Evolutionary conservation across 129 eudicot species (phyloP), one percentile per base, ranked within the genome.

Genomic region (Helichrysum umbraculigerum): DNA sequence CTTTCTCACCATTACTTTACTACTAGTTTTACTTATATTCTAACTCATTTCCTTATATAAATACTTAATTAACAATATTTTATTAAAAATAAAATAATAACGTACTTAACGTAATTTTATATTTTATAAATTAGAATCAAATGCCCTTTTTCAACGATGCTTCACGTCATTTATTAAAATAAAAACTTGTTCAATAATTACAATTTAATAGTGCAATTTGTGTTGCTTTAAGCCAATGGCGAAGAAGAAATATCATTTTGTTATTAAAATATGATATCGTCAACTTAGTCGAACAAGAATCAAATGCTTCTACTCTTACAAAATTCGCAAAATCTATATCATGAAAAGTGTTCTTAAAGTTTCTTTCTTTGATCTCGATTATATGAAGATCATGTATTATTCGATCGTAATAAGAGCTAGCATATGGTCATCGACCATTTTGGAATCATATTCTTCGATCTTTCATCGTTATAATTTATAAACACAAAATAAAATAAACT

Each of bases 1-100:
- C 83, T 79, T 73, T 72, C 66, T 51, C 68, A 52, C 21, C 39
- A 34, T 65, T 67, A 22, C 39, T 65, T 51, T 79, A 39, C 15
- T 25, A 72, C 35, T 10, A 1, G 14, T 54, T 79, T 72, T 22
- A 47, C 19, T 28, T 76, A 57, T 34, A 56, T 64, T 63, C 47
- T 58, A 63, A 47, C 71, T 61, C 77, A 78, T 35, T 47, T 70
- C 20, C 19, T 60, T 21, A 70, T 11, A 4, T 20, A 1, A 42
- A 39, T 59, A 16, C 11, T n/a, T 42, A 30, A 6, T 30, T 2
- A 32, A 32, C 4, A 2, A 2, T 2, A 32, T 32, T 0, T 2
- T 32, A 32, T 32, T 32, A 32, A 25, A 25, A 25, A 25, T 32
- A 32, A 2, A 32, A 32, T 32, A 22, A 78, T 21, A 30, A 41